These are phyloP conservation scores for Cladosporium sp. DNA, from an alignment of 2,329 filamentous ascomycete genomes.

Conservation along the genomic window DNA sequence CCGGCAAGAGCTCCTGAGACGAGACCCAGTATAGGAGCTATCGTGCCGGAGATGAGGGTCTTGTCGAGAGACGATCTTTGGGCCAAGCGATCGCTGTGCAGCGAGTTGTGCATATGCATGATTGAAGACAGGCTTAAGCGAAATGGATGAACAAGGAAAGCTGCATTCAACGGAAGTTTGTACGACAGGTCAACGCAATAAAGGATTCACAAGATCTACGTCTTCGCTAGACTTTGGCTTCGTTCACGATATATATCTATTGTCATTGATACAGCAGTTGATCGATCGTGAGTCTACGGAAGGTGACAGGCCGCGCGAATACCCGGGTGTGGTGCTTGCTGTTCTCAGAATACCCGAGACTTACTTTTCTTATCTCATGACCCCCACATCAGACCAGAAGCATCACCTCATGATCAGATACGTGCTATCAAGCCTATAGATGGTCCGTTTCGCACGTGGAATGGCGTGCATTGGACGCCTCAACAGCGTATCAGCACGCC, in stretches of 20 bases:
- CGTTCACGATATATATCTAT: background rate
- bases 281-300: slow-evolving; percentile 5
- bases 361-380: background rate
- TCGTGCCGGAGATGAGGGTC: background rate
- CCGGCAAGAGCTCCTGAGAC: slow-evolving; percentile 55
- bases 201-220: background rate
- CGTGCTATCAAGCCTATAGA: background rate
- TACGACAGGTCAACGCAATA: background rate
- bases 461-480: background rate
- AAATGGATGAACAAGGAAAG: background rate
- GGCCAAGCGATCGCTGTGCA: slow-evolving; percentile 12
- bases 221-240: background rate
- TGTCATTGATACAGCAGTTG: background rate
- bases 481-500: slow-evolving; percentile 9
- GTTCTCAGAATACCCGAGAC: background rate
- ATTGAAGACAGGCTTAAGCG: background rate
- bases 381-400: background rate
- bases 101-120: slow-evolving; percentile 17
- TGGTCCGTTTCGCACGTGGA: background rate
- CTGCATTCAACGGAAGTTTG: background rate
- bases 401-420: background rate
- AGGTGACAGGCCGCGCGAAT: slow-evolving; percentile 1
- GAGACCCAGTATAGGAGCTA: slow-evolving; percentile 43
- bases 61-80: slow-evolving; percentile 4
- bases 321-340: background rate